phyloP scores from a whole-genome alignment of 495 filamentous ascomycete genomes.

The Staphylotrichum tortipilum region DNA sequence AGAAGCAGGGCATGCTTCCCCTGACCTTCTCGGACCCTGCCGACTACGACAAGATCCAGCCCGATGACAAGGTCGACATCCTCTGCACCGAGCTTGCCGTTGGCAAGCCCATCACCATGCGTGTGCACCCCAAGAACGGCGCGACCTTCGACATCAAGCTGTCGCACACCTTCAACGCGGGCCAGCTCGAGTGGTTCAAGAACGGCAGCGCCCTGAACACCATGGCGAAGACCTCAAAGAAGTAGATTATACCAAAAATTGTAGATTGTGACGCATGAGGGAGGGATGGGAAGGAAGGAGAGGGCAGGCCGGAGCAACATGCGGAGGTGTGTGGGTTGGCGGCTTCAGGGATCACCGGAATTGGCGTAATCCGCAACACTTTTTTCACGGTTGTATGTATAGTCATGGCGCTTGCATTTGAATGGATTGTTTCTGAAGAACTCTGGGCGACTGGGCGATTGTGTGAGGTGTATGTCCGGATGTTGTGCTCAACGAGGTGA shows the following conservation, averaged over 20 bases:
- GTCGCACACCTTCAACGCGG: constrained; percentile 91
- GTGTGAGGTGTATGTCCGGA: not conserved
- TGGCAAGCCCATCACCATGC: constrained; percentile 87
- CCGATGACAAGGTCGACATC: constrained; percentile 85
- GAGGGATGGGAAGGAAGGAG: constrained; percentile 2
- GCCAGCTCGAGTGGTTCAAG: constrained; percentile 97
- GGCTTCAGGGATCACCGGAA: constrained; percentile 23
- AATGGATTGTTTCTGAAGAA: constrained; percentile 18
- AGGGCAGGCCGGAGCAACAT: constrained; percentile 8
- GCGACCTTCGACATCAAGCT: constrained; percentile 69
- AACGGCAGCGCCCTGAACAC: constrained; percentile 95
- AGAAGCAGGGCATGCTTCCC: constrained; percentile 99
- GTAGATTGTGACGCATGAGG: constrained; percentile 15
- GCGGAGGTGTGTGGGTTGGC: constrained; percentile 12
- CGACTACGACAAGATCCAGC: constrained; percentile 95
- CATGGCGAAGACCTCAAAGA: constrained; percentile 67
- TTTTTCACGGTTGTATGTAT: constrained; percentile 28
- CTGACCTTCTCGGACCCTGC: constrained; percentile 88
- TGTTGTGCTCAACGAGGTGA: no score
- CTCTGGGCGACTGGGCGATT: not conserved
- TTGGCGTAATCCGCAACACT: constrained; percentile 26
- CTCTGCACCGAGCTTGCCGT: constrained; percentile 85
- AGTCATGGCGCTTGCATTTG: constrained; percentile 29
- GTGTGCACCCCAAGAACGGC: constrained; percentile 82
- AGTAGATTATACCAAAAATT: constrained; percentile 16